Base-by-base conservation (phyloP, 2,329 filamentous ascomycete genomes). In the Bisporella sp. region DNA sequence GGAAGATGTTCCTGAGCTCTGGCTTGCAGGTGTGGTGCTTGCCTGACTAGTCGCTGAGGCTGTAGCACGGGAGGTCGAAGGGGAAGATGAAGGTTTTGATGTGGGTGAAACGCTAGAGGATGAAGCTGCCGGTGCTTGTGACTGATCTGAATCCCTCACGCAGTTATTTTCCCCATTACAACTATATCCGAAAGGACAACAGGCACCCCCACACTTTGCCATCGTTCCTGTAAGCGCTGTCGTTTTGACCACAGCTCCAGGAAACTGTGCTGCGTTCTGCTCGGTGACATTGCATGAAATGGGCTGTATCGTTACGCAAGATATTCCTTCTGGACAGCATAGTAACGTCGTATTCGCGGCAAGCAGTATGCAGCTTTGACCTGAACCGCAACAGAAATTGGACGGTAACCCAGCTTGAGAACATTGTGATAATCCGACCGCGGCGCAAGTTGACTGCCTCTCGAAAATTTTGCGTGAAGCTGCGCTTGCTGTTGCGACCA, bases 121-220 rank as follows among this genome's bases (percentile, higher is more conserved):
- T 21, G 56, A 55, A 5, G 58, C 52, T 7, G 63, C 62, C 60
- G 31, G 62, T 56, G 28, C 57, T 63, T 39, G 57, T n/a, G 32
- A 63, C 55, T 84, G 77, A 59, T 84, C 74, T 12, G 68, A 54
- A 54, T 81, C 66, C 58, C 69, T 71, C 8, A 71, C 63, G 59
- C 85, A 89, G 54, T 69, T 65, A 1, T 48, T 51, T 29, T 48
- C 43, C 1, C 31, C 37, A 41, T 69, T 69, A 47, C 87, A 91
- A 1, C 71, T 69, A 68, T 84, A 90, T 3, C 87, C 87, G 65
- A 84, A 83, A 0, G 87, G 86, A 63, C 87, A 91, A 67, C 86
- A 91, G 48, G 54, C 66, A 13, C 59, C 64, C 11, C 77, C 82
- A 59, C 87, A 90, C 21, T 68, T 73, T 2, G 70, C 67, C 11